Evolutionary conservation across 768 basidiomycete species (phyloP), one percentile per base, ranked within the genome.

Genomic region (Hygrophorus russula): DNA sequence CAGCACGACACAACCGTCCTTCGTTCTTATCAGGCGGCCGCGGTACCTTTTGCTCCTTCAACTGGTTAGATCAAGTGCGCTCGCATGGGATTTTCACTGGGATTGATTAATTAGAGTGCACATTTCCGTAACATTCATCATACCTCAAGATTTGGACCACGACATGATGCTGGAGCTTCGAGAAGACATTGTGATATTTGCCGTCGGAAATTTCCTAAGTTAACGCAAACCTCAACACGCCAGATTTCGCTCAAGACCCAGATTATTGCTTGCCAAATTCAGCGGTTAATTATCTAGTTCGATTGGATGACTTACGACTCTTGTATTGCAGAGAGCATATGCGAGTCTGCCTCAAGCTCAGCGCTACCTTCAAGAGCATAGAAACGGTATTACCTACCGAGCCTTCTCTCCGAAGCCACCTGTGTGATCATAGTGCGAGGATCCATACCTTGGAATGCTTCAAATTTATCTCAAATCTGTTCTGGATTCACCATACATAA

Each of bases 401-500:
- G 46, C 59, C 59, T 56, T n/a, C 48, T 60, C 5, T 51, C 58
- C 2, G 59, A 60, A 44, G 58, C 59, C n/a, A 53, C 59, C 11
- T 58, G 48, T 39, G 28, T 4, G 11, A 20, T 51, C 19, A 56
- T 59, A 52, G 14, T 8, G 19, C 15, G 17, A 8, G 9, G 19
- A 9, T 45, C 39, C 4, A 55, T 39, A 34, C 45, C 11, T 41
- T 42, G 10, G 18, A 44, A 13, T 31, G 42, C 5, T 46, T 55
- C 10, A 41, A 39, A 41, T 28, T 15, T 13, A 36, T 48, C 44
- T 55, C 10, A 41, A 39, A 41, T 28, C 20, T 13, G 40, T 48
- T 1, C n/a, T 47, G 20, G 47, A 10, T 57, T 54, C 36, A 38
- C 47, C 1, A 41, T 61, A 10, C 20, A 41, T 35, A 48, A 46